Evolutionary conservation across 345 rosid genomes (phyloP).

Genomic region (Nephelium lappaceum): DNA sequence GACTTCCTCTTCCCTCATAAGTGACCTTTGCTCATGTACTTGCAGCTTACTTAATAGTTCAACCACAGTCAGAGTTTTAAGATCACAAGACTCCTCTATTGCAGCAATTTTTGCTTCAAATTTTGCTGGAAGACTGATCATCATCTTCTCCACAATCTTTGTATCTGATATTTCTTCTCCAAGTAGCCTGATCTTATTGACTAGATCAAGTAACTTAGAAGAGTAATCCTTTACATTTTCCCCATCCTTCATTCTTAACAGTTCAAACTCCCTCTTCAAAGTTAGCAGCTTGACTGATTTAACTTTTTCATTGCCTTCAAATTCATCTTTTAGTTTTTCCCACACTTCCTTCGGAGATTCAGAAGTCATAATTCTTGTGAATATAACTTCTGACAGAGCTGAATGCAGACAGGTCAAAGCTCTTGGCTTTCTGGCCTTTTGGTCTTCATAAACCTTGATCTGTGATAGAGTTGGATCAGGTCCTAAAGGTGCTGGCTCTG

Average conservation of each 20-base stretch:
- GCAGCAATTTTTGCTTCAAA: too few species aligned
- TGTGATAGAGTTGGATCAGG: neutral
- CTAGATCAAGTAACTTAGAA: too few species aligned
- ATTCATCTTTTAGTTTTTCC: neutral
- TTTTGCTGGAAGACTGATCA: too few species aligned
- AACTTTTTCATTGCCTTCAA: neutral
- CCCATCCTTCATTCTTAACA: neutral
- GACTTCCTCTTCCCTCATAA: too few species aligned
- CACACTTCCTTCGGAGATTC: neutral
- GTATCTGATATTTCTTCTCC: too few species aligned
- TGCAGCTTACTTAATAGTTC: too few species aligned
- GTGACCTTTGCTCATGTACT: too few species aligned
- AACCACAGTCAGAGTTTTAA: too few species aligned
- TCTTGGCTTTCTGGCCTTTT: neutral
- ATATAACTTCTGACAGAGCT: neutral
- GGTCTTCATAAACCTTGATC: neutral
- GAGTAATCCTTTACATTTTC: neutral
- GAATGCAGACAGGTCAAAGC: neutral
- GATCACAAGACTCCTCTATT: too few species aligned
- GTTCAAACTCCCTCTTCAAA: neutral
- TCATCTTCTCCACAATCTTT: too few species aligned
- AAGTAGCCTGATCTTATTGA: too few species aligned
- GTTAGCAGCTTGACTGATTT: neutral
- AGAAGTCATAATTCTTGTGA: conserved; percentile 2
- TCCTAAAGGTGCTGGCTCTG: neutral